A percentile compares a stretch with the other conserved stretches of the same genome.
phyloP scores from a whole-genome alignment of 1,139 yeast genomes.

The Keqinozyma sinolaborantium region DNA sequence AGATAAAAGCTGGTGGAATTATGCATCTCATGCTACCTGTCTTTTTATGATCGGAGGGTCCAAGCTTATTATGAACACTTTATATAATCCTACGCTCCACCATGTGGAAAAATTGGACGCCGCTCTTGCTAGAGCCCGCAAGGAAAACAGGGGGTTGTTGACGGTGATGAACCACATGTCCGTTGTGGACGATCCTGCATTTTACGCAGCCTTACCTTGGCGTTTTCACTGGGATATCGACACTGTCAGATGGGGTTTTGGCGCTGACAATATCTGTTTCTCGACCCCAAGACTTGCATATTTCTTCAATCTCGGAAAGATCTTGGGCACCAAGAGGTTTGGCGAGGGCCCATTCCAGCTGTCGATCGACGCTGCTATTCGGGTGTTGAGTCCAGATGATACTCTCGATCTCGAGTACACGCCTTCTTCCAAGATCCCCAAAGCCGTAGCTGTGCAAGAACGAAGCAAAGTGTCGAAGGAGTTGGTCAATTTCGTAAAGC shows the following conservation, averaged over 20 bases:
- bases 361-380: conserved; percentile 83
- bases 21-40: conserved; percentile 68
- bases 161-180: conserved; percentile 98
- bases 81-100: conserved; percentile 61
- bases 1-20: conserved; percentile 56
- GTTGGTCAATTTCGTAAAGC: conserved; percentile 23
- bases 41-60: conserved; percentile 62
- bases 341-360: conserved; percentile 95
- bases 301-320: conserved; percentile 86
- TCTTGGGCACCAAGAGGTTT: conserved; percentile 78
- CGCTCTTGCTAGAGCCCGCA: conserved; percentile 59
- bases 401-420: conserved; percentile 54
- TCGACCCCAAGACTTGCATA: conserved; percentile 47
- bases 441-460: conserved; percentile 26
- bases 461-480: conserved; percentile 15
- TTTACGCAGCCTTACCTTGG: conserved; percentile 86
- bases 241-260: conserved; percentile 88
- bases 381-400: conserved; percentile 78
- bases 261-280: conserved; percentile 90
- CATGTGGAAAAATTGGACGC: conserved; percentile 60
- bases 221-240: conserved; percentile 60
- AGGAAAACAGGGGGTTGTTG: conserved; percentile 68
- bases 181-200: conserved; percentile 86
- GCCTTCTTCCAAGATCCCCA: conserved; percentile 22
- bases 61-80: conserved; percentile 55